Base-by-base conservation (phyloP, 1,139 yeast genomes). In the Debaryomyces coudertii region DNA sequence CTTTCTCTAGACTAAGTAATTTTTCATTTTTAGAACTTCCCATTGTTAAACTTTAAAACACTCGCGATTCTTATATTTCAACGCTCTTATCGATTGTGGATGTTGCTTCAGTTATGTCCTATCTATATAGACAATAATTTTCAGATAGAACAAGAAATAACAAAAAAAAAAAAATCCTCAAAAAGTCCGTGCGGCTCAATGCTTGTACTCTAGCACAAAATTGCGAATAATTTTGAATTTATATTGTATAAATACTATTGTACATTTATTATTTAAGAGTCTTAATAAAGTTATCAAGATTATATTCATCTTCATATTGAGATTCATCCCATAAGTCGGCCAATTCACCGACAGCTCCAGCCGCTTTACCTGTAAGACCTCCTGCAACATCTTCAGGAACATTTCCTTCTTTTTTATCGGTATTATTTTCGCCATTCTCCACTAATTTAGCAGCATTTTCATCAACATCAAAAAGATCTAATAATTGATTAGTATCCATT, bases 241-340 rank as follows among this genome's bases (percentile, higher is more conserved):
- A 27, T 28, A 12, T 29, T 14, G 25, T 36, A 34, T 27, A 25
- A 35, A 18, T 36, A 35, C 43, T 40, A 40, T 40, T 27, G 31
- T 40, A 40, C 43, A 40, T 18, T 29, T 36, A 35, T 36, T 57
- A 75, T 50, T 73, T 72, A 53, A 90, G 77, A 18, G 89, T 86
- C 68, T 87, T 88, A 68, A 93, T 93, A 65, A 93, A 93, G 47
- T 87, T 84, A 66, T 92, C 98, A 68, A 93, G 80, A 61, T 93
- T 89, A 66, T 93, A 93, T 69, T 93, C 98, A 61, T 93, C 99
- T 55, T 92, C 97, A 61, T 93, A 93, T 66, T 93, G 97, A 42
- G 89, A 79, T 59, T 89, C 95, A 64, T 93, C 98, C 99, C 99
- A 93, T 50, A 93, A 76, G 59, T 92, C 97, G n/a, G 89, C 93